Evolutionary conservation across 345 rosid genomes (phyloP).

Genomic region (Hypericum androsaemum): DNA sequence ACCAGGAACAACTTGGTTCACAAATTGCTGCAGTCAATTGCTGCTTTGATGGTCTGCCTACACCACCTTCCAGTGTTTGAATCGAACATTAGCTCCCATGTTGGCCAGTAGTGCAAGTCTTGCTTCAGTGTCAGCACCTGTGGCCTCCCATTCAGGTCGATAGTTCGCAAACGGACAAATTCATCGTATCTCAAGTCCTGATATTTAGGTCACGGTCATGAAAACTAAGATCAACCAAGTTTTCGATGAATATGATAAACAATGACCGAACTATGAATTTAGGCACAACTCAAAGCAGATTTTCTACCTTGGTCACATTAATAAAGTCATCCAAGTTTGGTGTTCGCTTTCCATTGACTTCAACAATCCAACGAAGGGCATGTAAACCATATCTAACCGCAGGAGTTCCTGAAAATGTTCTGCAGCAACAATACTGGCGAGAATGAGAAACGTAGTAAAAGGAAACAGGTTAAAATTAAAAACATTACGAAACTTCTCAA

Average conservation of each 20-base stretch:
- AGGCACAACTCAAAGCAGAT: no score
- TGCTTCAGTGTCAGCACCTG: conserved; percentile 80
- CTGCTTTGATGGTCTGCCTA: conserved; percentile 46
- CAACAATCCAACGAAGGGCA: conserved; percentile 91
- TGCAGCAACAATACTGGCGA: conserved; percentile 52
- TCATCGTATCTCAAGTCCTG: conserved; percentile 79
- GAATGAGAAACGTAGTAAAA: background rate
- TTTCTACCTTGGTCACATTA: conserved; percentile 56
- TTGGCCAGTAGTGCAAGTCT: conserved; percentile 94
- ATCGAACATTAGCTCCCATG: conserved; percentile 83
- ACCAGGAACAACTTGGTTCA: no score
- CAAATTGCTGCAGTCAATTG: conserved; percentile 21
- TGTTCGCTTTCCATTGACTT: conserved; percentile 75
- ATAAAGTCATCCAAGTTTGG: conserved; percentile 73
- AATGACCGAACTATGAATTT: no score
- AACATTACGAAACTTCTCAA: no score
- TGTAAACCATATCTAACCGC: conserved; percentile 72
- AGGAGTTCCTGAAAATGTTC: conserved; percentile 51
- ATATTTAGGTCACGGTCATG: conserved; percentile 1
- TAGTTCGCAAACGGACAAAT: conserved; percentile 72
- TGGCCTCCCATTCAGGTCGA: conserved; percentile 86
- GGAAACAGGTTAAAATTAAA: no score
- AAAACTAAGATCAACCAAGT: no score
- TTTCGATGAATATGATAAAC: no score
- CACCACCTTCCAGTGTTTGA: conserved; percentile 67